Evolutionary conservation across 208 protist genomes (phyloP).

Genomic region (Leishmania tropica): DNA sequence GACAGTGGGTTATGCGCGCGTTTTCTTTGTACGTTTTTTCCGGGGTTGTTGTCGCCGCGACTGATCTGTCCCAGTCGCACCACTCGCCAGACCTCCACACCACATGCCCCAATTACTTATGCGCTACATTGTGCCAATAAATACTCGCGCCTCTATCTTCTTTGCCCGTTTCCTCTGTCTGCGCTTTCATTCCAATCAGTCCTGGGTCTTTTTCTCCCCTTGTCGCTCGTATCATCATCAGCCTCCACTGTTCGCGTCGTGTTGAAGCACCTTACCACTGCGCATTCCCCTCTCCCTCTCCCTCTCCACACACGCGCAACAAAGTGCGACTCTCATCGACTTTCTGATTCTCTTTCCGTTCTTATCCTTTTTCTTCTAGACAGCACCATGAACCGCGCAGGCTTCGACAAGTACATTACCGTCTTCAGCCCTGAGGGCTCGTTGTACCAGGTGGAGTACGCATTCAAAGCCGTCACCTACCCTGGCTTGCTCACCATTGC

Average conservation of each 20-base stretch:
- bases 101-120: background rate
- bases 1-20: background rate
- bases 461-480: constrained; percentile 98
- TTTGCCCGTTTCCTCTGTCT: background rate
- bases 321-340: background rate
- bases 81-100: background rate
- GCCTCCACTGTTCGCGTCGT: background rate
- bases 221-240: background rate
- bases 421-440: constrained; percentile 99
- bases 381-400: constrained; percentile 66
- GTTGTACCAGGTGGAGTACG: constrained; percentile 99
- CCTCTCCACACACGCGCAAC: background rate
- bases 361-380: background rate
- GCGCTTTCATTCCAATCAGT: background rate
- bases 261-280: background rate
- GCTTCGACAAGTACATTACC: constrained; percentile 99
- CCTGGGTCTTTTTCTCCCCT: background rate
- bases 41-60: background rate
- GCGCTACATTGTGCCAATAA: background rate
- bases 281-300: background rate
- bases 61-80: background rate
- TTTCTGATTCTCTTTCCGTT: background rate
- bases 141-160: background rate
- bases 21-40: background rate
- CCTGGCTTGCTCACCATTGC: constrained; percentile 96